Conservation (phyloP, 257 asterid species). For the Solanum okadae region DNA sequence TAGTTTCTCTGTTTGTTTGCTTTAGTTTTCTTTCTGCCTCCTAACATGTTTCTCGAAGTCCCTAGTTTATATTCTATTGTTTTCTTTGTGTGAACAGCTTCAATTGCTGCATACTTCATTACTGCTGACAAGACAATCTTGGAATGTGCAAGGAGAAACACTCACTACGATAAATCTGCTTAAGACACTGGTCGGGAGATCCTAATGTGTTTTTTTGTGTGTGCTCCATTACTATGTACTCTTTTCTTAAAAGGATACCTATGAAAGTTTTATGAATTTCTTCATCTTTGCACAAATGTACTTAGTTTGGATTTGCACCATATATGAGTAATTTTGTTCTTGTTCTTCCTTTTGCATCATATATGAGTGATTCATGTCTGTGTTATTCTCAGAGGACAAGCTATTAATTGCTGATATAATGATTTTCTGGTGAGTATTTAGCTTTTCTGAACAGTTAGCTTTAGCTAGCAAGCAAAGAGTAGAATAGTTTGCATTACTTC, state of each 20-base stretch:
- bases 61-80: background rate
- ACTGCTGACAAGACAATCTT: slow-evolving; percentile 74
- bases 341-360: background rate
- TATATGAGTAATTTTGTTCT: background rate
- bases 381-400: background rate
- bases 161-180: slow-evolving; percentile 36
- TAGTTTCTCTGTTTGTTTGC: background rate
- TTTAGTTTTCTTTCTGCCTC: background rate
- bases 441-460: background rate
- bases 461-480: background rate
- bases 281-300: background rate
- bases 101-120: slow-evolving; percentile 79
- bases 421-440: background rate
- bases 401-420: background rate
- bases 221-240: background rate
- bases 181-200: background rate
- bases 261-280: background rate
- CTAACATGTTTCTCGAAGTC: background rate
- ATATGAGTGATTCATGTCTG: background rate
- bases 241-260: background rate
- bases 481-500: slow-evolving; percentile 9
- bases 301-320: background rate
- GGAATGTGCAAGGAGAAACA: slow-evolving; percentile 67
- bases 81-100: slow-evolving; percentile 36
- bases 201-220: background rate